Percentiles rank a stretch among this genome's conserved stretches.
phyloP scores from a whole-genome alignment of 2,329 filamentous ascomycete genomes.

The Thelonectria blattea region DNA sequence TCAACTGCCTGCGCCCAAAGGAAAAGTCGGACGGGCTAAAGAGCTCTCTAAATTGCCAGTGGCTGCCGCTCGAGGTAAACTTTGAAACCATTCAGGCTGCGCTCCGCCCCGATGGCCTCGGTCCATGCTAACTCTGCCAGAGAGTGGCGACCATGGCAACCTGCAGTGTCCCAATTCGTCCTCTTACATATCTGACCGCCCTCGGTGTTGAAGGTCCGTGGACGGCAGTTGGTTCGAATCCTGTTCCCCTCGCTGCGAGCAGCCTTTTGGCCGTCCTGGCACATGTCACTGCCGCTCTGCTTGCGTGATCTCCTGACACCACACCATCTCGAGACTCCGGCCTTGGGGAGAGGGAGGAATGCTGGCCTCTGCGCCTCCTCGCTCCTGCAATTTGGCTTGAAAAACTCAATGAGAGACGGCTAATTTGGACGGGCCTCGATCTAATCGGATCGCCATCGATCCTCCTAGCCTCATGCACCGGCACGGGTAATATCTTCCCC shows the following conservation, averaged over 20 bases:
- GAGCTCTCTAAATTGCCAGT: background rate
- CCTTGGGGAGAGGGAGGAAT: background rate
- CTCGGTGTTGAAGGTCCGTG: slow-evolving; percentile 23
- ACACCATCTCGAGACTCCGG: slow-evolving; percentile 25
- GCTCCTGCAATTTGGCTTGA: slow-evolving; percentile 1
- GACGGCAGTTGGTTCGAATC: slow-evolving; percentile 23
- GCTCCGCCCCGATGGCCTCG: slow-evolving; percentile 2
- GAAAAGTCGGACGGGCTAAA: background rate
- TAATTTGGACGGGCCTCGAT: slow-evolving; percentile 10
- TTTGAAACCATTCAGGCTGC: slow-evolving; percentile 12
- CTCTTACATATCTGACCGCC: slow-evolving; percentile 23
- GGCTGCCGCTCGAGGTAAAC: slow-evolving; percentile 14
- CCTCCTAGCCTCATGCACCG: slow-evolving; percentile 19
- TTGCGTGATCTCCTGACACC: slow-evolving; percentile 27
- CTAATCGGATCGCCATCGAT: slow-evolving; percentile 26
- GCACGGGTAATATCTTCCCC: slow-evolving; percentile 44
- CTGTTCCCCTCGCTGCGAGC: slow-evolving; percentile 15
- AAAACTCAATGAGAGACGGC: background rate
- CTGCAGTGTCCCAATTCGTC: slow-evolving; percentile 17
- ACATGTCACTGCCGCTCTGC: slow-evolving; percentile 21
- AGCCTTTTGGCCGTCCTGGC: slow-evolving; percentile 29
- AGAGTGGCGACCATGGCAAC: slow-evolving; percentile 4
- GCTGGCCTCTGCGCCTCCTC: slow-evolving; percentile 3
- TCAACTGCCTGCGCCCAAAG: background rate
- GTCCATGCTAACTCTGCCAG: background rate